Conservation (phyloP, 148 eudicot genomes). For the Vaccinium myrtillus region DNA sequence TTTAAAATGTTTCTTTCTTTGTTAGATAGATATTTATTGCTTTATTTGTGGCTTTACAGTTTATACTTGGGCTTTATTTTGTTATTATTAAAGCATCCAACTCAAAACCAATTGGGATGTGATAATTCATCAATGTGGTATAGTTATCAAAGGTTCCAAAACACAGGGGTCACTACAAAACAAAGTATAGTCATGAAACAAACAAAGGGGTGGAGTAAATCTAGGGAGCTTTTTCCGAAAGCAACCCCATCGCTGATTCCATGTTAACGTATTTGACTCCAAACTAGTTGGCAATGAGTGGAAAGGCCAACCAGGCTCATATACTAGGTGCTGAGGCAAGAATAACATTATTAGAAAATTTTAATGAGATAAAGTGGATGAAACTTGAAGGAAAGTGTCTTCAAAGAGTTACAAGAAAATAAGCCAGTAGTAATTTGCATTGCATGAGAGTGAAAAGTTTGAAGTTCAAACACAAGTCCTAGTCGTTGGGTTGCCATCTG, state of each 20-base stretch:
- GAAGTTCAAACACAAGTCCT: neutral
- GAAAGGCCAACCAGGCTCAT: neutral
- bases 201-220: neutral
- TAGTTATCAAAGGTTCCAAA: neutral
- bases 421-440: neutral
- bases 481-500: neutral
- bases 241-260: neutral
- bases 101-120: neutral
- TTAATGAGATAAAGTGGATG: neutral
- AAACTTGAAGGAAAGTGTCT: neutral
- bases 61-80: neutral
- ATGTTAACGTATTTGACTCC: neutral
- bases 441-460: neutral
- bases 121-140: neutral
- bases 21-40: neutral
- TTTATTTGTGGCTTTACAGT: neutral
- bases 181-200: neutral
- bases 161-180: neutral
- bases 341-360: neutral
- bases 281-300: neutral
- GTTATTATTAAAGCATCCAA: neutral
- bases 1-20: conserved; percentile 12
- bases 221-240: neutral
- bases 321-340: neutral
- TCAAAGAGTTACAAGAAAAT: neutral